Evolutionary conservation across 495 filamentous ascomycete species (phyloP).

Genomic region (Immersiella caudata): DNA sequence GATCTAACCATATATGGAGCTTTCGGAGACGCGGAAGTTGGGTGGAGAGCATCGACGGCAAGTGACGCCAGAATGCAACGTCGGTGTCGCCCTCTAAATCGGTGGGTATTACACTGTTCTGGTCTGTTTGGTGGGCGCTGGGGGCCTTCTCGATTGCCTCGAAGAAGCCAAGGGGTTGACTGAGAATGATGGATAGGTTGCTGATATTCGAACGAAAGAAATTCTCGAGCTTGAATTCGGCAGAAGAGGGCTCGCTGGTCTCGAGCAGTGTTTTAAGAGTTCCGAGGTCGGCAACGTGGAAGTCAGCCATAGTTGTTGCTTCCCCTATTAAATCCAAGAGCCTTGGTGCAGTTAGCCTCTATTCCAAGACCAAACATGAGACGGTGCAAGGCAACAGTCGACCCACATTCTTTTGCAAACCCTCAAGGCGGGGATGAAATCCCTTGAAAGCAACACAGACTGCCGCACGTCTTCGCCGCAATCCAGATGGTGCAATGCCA

Average conservation of each 20-base stretch:
- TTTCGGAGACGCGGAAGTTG: neutral
- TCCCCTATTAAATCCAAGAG: neutral
- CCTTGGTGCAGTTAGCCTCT: neutral
- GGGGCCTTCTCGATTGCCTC: neutral
- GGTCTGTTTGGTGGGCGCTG: neutral
- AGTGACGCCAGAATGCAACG: neutral
- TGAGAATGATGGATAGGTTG: neutral
- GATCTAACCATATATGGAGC: constrained; percentile 2
- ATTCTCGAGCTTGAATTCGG: neutral
- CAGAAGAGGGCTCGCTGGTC: neutral
- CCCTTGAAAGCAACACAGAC: neutral
- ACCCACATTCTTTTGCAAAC: constrained; percentile 6
- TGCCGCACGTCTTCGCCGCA: neutral
- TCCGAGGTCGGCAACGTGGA: neutral
- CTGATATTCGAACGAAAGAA: neutral
- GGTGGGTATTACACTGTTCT: neutral
- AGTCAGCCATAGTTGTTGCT: neutral
- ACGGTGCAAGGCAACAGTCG: neutral
- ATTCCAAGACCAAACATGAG: neutral
- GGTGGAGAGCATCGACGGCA: neutral
- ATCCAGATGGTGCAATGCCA: neutral
- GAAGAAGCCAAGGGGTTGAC: neutral
- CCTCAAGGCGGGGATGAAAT: neutral
- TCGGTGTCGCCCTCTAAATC: neutral
- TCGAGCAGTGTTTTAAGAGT: neutral